Conservation (phyloP, 148 eudicot species). For the Beta vulgaris region DNA sequence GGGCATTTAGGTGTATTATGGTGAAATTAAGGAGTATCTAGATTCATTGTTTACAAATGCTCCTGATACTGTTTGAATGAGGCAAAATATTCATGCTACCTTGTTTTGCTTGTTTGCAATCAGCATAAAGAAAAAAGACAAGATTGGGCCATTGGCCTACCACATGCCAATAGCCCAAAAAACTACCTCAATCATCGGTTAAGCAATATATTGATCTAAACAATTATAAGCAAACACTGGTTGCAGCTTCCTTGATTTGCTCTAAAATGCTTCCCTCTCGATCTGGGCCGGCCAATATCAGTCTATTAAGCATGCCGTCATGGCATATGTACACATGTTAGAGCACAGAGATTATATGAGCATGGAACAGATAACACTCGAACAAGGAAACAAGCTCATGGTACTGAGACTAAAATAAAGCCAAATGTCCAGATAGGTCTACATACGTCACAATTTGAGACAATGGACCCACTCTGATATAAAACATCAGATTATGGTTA, state of each 20-base stretch:
- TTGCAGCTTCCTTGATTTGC: neutral
- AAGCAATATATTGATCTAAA: neutral
- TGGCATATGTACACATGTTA: neutral
- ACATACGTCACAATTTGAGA: neutral
- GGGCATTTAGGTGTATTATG: too few relatives aligned
- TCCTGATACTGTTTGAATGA: neutral
- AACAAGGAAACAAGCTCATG: neutral
- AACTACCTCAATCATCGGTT: neutral
- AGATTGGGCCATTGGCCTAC: slow-evolving; percentile 2
- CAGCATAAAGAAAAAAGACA: neutral
- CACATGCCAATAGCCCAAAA: neutral
- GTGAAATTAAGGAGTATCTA: too few relatives aligned
- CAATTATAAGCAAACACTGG: neutral
- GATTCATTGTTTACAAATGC: neutral
- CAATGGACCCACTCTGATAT: too few relatives aligned
- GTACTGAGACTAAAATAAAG: neutral
- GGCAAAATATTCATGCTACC: neutral
- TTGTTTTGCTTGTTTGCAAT: neutral
- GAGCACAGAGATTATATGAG: neutral
- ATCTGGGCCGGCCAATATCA: neutral
- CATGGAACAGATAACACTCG: neutral
- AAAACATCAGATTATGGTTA: neutral
- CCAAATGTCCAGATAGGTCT: neutral
- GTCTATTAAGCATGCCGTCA: neutral
- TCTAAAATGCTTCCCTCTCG: neutral